Conservation (phyloP, 2,329 filamentous ascomycete genomes). For the Apiospora aurea region DNA sequence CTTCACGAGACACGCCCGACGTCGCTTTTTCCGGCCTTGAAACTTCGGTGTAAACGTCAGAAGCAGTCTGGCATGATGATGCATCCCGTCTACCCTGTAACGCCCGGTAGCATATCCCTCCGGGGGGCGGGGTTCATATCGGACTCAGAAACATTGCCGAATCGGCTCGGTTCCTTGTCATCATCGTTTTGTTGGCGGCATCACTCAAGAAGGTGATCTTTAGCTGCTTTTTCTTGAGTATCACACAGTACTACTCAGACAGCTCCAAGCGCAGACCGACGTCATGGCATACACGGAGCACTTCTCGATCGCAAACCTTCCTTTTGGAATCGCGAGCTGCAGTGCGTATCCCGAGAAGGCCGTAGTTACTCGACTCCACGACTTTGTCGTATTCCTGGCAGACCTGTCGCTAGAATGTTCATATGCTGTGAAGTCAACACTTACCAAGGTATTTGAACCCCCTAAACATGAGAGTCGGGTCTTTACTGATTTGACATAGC, state of each 20-base stretch:
- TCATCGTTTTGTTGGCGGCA: neutral
- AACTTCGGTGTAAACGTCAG: neutral
- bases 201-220: neutral
- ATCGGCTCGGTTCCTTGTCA: neutral
- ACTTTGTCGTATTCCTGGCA: slow-evolving; percentile 60
- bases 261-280: neutral
- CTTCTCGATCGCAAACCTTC: slow-evolving; percentile 61
- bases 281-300: slow-evolving; percentile 42
- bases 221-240: neutral
- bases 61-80: neutral
- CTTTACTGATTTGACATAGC: slow-evolving; percentile 24
- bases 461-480: neutral
- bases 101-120: neutral
- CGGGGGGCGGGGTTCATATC: slow-evolving; percentile 27
- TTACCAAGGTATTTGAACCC: slow-evolving; percentile 30
- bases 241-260: neutral
- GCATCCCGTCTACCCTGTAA: neutral
- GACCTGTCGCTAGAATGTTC: slow-evolving; percentile 43
- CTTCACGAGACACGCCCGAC: neutral
- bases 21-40: neutral
- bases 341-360: slow-evolving; percentile 45
- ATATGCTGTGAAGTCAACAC: slow-evolving; percentile 26
- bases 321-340: slow-evolving; percentile 59
- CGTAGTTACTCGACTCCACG: slow-evolving; percentile 57
- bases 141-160: neutral